Percentiles rank a stretch among this genome's conserved stretches.
phyloP scores from a whole-genome alignment of 2,329 filamentous ascomycete species.

The Thielaviopsis musarum region DNA sequence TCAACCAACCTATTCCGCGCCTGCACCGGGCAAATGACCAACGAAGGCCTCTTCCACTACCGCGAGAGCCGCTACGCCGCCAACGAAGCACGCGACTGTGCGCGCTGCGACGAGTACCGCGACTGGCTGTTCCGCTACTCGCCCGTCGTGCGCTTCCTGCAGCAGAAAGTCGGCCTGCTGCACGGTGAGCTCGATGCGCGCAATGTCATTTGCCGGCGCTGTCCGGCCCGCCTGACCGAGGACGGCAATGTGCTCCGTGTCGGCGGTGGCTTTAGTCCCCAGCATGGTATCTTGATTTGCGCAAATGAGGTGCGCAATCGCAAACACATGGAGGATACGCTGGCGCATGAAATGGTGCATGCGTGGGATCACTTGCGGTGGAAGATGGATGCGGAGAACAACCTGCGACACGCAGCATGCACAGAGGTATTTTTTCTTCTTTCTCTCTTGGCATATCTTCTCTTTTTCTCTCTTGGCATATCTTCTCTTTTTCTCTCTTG shows the following conservation, averaged over 20 bases:
- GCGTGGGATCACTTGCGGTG: slow-evolving; percentile 87
- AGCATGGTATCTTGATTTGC: slow-evolving; percentile 79
- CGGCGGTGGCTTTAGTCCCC: slow-evolving; percentile 69
- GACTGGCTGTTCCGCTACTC: slow-evolving; percentile 75
- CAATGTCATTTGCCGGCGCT: slow-evolving; percentile 73
- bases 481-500: neutral
- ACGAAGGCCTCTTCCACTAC: slow-evolving; percentile 56
- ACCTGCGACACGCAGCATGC: slow-evolving; percentile 80
- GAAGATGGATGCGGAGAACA: slow-evolving; percentile 66
- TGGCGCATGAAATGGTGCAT: slow-evolving; percentile 96
- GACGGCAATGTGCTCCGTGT: slow-evolving; percentile 45
- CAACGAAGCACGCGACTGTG: slow-evolving; percentile 64
- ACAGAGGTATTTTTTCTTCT: slow-evolving; percentile 48
- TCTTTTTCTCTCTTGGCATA: slow-evolving; percentile 1
- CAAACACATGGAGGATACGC: slow-evolving; percentile 77
- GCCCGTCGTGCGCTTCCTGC: slow-evolving; percentile 74
- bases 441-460: neutral
- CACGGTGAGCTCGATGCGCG: slow-evolving; percentile 55
- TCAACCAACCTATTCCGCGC: slow-evolving; percentile 83
- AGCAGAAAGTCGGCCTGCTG: slow-evolving; percentile 61
- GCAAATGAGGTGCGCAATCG: slow-evolving; percentile 74
- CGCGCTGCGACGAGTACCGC: slow-evolving; percentile 62
- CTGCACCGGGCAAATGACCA: slow-evolving; percentile 54
- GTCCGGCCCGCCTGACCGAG: slow-evolving; percentile 40
- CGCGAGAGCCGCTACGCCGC: slow-evolving; percentile 57